These are phyloP conservation scores for Thermomyces lanuginosus DNA, from an alignment of 2,329 filamentous ascomycete species.

Conservation along the genomic window DNA sequence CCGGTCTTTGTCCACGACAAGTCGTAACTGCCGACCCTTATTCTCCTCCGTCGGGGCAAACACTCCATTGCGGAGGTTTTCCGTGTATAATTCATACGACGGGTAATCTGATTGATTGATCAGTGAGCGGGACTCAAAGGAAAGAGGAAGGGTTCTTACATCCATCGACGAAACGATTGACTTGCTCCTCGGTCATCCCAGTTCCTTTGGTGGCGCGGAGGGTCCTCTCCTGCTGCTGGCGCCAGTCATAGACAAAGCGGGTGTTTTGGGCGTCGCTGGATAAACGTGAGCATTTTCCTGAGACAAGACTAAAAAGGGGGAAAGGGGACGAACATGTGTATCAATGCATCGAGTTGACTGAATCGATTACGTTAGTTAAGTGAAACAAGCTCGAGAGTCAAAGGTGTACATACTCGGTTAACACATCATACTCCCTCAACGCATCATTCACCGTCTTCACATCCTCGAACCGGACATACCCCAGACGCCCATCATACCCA, in stretches of 20 bases:
- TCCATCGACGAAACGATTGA: constrained; percentile 57
- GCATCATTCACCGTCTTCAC: constrained; percentile 43
- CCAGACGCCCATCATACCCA: constrained; percentile 34
- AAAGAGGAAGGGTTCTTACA: constrained; percentile 26
- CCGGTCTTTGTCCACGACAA: constrained; percentile 46
- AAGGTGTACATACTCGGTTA: constrained; percentile 34
- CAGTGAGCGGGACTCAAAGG: not conserved
- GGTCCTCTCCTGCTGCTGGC: constrained; percentile 60
- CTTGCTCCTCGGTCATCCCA: constrained; percentile 71
- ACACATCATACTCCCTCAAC: constrained; percentile 40
- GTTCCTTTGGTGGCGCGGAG: constrained; percentile 49
- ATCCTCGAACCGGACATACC: constrained; percentile 39
- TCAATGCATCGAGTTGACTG: constrained; percentile 43
- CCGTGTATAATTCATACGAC: constrained; percentile 53
- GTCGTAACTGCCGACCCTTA: constrained; percentile 40
- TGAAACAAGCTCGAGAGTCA: not conserved
- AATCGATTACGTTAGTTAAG: not conserved
- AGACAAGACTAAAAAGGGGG: not conserved
- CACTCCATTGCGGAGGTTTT: constrained; percentile 41
- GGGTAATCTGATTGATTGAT: constrained; percentile 41
- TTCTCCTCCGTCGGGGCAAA: constrained; percentile 29
- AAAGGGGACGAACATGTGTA: constrained; percentile 39
- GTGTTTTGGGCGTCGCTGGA: constrained; percentile 53
- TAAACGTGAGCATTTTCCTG: constrained; percentile 1
- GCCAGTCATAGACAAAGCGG: constrained; percentile 69